phyloP scores from a whole-genome alignment of 768 basidiomycete genomes.

The Baorangia bicolor region DNA sequence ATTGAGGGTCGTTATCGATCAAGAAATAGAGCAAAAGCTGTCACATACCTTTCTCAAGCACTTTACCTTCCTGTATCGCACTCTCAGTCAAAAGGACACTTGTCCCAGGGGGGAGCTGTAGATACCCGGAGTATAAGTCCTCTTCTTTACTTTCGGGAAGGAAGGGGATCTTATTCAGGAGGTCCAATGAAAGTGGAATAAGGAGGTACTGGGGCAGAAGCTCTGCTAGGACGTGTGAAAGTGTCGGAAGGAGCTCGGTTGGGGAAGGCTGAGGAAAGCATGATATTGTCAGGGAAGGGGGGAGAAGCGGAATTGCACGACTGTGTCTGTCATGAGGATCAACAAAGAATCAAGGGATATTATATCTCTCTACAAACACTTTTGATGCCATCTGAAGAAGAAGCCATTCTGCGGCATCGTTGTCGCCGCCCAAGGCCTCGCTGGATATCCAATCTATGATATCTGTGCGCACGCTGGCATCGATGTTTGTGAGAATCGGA shows the following conservation, averaged over 20 bases:
- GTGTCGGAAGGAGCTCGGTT: conserved; percentile 38
- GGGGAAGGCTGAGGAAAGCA: conserved; percentile 51
- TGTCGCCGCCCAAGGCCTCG: conserved; percentile 67
- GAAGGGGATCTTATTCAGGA: conserved; percentile 58
- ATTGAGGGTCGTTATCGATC: background rate
- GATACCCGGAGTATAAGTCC: conserved; percentile 69
- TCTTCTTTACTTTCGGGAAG: conserved; percentile 66
- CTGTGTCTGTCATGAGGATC: conserved; percentile 50
- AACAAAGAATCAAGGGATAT: background rate
- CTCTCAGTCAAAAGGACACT: conserved; percentile 63
- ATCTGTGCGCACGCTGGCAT: conserved; percentile 41
- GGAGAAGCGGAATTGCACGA: conserved; percentile 63
- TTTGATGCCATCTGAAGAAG: conserved; percentile 57
- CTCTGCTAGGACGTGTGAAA: conserved; percentile 53
- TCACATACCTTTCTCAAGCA: conserved; percentile 47
- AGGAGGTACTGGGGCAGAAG: conserved; percentile 56
- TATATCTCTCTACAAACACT: conserved; percentile 49
- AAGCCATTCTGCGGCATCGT: conserved; percentile 71
- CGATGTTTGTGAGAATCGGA: conserved; percentile 4
- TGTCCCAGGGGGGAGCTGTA: conserved; percentile 69
- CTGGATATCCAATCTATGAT: conserved; percentile 73
- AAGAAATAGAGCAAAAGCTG: background rate
- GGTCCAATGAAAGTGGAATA: conserved; percentile 60
- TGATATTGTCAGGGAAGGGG: conserved; percentile 63
- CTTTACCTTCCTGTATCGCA: conserved; percentile 64